phyloP scores from a whole-genome alignment of 2,329 filamentous ascomycete species.

The Sclerotinia subarctica region DNA sequence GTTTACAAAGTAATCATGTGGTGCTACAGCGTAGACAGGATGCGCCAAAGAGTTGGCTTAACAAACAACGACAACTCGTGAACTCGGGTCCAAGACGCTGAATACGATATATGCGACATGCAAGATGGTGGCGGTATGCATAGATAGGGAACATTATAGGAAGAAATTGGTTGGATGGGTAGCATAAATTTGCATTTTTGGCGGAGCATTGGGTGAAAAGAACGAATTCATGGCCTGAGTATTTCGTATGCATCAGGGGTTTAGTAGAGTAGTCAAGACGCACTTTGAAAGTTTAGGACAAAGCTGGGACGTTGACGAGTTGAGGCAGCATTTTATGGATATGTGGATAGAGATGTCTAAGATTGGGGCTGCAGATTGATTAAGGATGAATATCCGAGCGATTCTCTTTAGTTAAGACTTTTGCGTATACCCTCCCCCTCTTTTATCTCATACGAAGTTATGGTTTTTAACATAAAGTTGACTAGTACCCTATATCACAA shows the following conservation, averaged over 20 bases:
- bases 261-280: background rate
- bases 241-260: constrained; percentile 8
- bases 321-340: constrained; percentile 19
- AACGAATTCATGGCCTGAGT: constrained; percentile 16
- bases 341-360: constrained; percentile 21
- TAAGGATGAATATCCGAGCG: constrained; percentile 13
- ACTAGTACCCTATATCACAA: constrained; percentile 3
- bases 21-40: constrained; percentile 72
- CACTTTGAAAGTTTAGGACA: constrained; percentile 3
- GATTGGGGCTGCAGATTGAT: constrained; percentile 20
- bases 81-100: constrained; percentile 42
- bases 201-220: constrained; percentile 1
- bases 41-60: constrained; percentile 76
- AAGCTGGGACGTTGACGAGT: background rate
- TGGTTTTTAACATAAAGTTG: constrained; percentile 1
- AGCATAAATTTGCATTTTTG: constrained; percentile 14
- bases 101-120: background rate
- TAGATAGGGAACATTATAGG: background rate
- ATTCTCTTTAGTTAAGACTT: constrained; percentile 14
- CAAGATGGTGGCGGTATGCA: background rate
- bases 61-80: constrained; percentile 73
- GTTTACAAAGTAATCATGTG: constrained; percentile 80
- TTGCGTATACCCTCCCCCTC: constrained; percentile 16
- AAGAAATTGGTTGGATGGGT: background rate
- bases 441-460: constrained; percentile 9